Evolutionary conservation across 2,329 filamentous ascomycete species (phyloP).

Genomic region (Xylaria arbuscula): DNA sequence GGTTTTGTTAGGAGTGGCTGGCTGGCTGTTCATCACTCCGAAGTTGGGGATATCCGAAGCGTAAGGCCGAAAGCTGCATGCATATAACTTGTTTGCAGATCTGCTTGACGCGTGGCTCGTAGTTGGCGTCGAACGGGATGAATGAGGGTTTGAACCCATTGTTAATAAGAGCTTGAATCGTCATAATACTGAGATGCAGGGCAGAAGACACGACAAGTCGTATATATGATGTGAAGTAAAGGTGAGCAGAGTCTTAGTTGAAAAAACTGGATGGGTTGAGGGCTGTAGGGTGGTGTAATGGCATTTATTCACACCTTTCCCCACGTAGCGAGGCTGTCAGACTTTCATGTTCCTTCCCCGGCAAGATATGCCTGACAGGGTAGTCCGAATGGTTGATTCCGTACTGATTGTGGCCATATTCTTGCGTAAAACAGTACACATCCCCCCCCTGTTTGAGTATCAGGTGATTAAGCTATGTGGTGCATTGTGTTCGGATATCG

Average conservation of each 20-base stretch:
- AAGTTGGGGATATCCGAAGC: constrained; percentile 44
- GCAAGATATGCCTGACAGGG: neutral
- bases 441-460: neutral
- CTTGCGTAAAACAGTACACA: neutral
- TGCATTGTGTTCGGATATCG: neutral
- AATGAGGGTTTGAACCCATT: neutral
- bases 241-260: neutral
- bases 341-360: neutral
- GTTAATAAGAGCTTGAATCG: neutral
- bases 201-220: neutral
- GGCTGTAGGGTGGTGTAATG: no score
- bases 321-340: neutral
- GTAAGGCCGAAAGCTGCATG: constrained; percentile 24
- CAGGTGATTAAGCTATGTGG: neutral
- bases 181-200: neutral
- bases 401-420: neutral
- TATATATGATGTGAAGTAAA: neutral
- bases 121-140: neutral
- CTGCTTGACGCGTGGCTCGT: neutral
- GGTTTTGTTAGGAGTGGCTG: neutral
- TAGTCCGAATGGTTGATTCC: neutral
- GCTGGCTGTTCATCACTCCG: neutral
- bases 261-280: neutral
- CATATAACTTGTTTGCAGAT: neutral
- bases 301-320: no score